phyloP scores from a whole-genome alignment of 108 stramenopile genomes.

The Nitzschia inconspicua region DNA sequence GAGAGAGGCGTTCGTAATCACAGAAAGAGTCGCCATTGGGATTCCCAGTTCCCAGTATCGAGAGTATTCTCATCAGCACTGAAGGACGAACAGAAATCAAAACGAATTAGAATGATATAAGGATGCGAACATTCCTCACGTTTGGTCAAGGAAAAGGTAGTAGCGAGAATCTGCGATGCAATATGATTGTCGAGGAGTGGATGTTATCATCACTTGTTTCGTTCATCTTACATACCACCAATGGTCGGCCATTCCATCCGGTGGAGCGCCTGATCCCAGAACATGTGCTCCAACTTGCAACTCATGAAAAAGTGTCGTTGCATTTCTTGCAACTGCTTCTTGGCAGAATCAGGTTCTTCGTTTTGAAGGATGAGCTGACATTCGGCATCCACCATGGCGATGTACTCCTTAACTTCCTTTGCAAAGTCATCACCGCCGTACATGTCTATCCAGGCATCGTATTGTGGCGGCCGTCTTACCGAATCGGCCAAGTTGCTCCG shows the following conservation, averaged over 20 bases:
- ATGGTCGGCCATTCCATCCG: constrained; percentile 63
- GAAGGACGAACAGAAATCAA: too few species aligned
- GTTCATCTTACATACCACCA: constrained; percentile 15
- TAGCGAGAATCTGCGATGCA: too few species aligned
- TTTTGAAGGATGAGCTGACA: not conserved
- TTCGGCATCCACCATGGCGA: constrained; percentile 60
- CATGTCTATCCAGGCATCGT: constrained; percentile 91
- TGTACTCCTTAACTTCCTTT: constrained; percentile 72
- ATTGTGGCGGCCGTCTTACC: constrained; percentile 54
- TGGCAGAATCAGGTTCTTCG: constrained; percentile 12
- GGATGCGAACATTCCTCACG: too few species aligned
- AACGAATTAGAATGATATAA: too few species aligned
- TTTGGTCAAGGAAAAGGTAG: too few species aligned
- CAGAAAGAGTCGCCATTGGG: too few species aligned
- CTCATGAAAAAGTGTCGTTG: constrained; percentile 70
- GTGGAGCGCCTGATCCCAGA: constrained; percentile 76
- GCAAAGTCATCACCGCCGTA: constrained; percentile 84
- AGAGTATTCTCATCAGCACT: too few species aligned
- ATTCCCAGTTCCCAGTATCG: too few species aligned
- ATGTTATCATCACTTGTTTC: too few species aligned
- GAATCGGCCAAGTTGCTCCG: constrained; percentile 61
- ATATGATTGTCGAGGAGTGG: too few species aligned
- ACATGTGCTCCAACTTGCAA: constrained; percentile 89
- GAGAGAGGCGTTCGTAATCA: too few species aligned
- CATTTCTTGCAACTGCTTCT: constrained; percentile 57